These are phyloP conservation scores for Pseudohalonectria lignicola DNA, from an alignment of 2,329 filamentous ascomycete genomes.

Conservation along the genomic window DNA sequence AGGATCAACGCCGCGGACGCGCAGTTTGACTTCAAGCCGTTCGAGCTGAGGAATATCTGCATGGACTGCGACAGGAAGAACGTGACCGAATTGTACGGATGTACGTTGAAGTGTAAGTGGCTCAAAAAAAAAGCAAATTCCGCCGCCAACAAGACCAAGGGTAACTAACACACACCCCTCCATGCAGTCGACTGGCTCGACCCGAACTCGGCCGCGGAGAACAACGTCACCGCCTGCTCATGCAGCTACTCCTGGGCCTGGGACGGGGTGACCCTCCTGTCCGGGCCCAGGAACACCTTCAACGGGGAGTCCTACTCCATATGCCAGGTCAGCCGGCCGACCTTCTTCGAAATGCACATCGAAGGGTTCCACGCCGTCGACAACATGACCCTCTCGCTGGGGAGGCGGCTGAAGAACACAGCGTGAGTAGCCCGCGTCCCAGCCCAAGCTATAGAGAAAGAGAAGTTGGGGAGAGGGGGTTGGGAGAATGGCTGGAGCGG, in stretches of 20 bases:
- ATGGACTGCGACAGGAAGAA: conserved; percentile 10
- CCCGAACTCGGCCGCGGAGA: conserved; percentile 16
- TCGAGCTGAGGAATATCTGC: conserved; percentile 11
- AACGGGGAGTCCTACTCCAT: conserved; percentile 4
- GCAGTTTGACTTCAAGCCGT: conserved; percentile 15
- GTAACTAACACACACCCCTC: too few species aligned
- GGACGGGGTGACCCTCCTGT: conserved; percentile 10
- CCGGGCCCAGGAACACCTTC: conserved; percentile 7
- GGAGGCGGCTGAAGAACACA: conserved; percentile 14
- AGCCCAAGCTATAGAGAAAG: too few species aligned
- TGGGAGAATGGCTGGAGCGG: too few species aligned
- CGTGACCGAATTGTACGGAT: conserved; percentile 7
- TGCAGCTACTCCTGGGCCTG: conserved; percentile 13
- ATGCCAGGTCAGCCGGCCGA: conserved; percentile 3
- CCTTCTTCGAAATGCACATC: conserved; percentile 13
- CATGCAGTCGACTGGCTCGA: conserved; percentile 17
- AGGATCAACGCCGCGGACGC: background rate
- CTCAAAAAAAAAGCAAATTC: too few species aligned
- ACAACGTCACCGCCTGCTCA: conserved; percentile 12
- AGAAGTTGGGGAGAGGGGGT: too few species aligned
- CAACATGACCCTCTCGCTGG: conserved; percentile 14
- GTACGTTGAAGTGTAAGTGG: conserved; percentile 13
- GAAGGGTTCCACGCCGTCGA: conserved; percentile 9
- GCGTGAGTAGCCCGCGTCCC: too few species aligned
- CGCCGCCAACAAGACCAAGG: too few species aligned